Evolutionary conservation across 345 rosid genomes (phyloP), one percentile per base, ranked within the genome.

Genomic region (Gossypium rotundifolium): DNA sequence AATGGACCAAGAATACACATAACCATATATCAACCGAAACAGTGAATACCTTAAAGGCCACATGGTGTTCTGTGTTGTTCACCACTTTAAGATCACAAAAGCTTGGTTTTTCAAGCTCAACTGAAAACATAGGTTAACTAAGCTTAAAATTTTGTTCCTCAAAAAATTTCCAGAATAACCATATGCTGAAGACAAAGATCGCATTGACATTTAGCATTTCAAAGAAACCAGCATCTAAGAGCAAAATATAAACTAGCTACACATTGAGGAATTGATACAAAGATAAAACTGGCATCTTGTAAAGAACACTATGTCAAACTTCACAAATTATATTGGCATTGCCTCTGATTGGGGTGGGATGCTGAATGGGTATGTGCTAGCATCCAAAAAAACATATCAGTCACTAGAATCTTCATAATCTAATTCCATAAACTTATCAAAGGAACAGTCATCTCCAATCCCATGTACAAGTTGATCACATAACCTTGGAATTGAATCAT

Each of bases 1-100:
- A 54, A 55, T 18, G 68, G 64, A 49, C 11, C 3, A 20, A 20
- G 45, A 51, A 59, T 71, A 42, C 66, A 61, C 9, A 18, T 46
- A 45, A 40, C 54, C 33, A 55, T 33, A 57, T 49, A 16, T 72
- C 27, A 11, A 11, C 57, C 16, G 62, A 72, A 58, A 69, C 71
- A 57, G 27, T 57, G 13, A 9, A 16, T 79, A 91, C 97, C 94
- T 91, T 91, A 79, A 89, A 91, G 72, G 93, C 97, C 71, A 89
- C 91, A 80, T 88, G 84, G 65, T 84, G 75, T 71, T 91, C 97
- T 17, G 94, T 88, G 81, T 88, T 87, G 89, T 91, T 91, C 22
- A 80, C 85, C 77, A 91, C 88, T 82, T 87, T 87, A 74, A 91
- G 94, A 78, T 91, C 93, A 65, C 94, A 91, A 71, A 73, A 83